Conservation (phyloP, 306 rosid genomes). For the Ammopiptanthus mongolicus region DNA sequence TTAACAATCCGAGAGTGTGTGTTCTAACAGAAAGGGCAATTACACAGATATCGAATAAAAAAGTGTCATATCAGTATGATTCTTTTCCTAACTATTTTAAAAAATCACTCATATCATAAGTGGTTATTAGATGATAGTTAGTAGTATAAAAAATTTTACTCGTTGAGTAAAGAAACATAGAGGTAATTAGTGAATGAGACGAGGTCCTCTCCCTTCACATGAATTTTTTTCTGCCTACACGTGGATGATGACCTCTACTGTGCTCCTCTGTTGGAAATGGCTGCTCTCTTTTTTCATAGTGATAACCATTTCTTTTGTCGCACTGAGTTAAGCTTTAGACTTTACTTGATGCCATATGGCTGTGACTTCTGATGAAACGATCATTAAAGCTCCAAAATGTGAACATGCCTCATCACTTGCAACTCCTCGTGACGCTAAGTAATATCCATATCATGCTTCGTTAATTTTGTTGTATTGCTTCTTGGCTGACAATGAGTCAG, state of each 20-base stretch:
- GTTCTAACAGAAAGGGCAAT: too few species aligned
- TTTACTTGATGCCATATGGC: constrained; percentile 14
- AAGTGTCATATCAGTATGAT: too few species aligned
- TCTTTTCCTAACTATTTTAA: too few species aligned
- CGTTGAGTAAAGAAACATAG: not conserved
- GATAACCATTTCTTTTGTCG: not conserved
- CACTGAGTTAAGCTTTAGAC: constrained; percentile 4
- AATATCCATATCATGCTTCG: constrained; percentile 1
- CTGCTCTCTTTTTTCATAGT: not conserved
- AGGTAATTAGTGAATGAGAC: not conserved
- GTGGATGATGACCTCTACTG: constrained; percentile 23
- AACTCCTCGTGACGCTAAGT: not conserved
- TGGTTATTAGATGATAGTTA: too few species aligned
- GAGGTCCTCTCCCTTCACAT: not conserved
- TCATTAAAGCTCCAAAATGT: constrained; percentile 10
- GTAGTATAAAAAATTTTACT: too few species aligned
- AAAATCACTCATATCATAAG: too few species aligned
- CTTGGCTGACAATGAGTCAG: not conserved
- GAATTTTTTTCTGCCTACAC: not conserved
- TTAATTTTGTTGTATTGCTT: not conserved
- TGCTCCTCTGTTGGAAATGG: not conserved
- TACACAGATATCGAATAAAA: too few species aligned
- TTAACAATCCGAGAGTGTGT: too few species aligned
- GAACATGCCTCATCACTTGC: constrained; percentile 21
- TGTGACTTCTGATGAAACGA: constrained; percentile 21